phyloP scores from a whole-genome alignment of 345 rosid genomes.

The Linum lewisii region DNA sequence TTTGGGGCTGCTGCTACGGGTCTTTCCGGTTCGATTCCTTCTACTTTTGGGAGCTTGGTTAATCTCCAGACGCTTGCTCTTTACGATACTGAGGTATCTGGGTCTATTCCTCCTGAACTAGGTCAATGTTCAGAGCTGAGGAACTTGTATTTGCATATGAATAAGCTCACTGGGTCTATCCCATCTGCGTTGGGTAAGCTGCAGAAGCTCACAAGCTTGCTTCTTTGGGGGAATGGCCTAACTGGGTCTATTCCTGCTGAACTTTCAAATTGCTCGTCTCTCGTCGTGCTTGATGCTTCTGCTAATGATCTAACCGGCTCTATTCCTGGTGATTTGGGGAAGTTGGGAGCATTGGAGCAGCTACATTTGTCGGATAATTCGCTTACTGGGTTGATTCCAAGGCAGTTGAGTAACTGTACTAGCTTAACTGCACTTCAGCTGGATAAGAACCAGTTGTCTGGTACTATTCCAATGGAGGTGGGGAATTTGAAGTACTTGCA shows the following conservation, averaged over 20 bases:
- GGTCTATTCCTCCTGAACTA: constrained; percentile 72
- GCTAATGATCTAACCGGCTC: constrained; percentile 71
- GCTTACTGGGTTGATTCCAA: constrained; percentile 59
- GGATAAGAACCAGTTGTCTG: constrained; percentile 77
- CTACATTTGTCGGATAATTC: constrained; percentile 90
- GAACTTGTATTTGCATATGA: constrained; percentile 88
- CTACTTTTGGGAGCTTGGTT: constrained; percentile 69
- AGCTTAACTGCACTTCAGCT: constrained; percentile 85
- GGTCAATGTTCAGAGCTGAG: constrained; percentile 68
- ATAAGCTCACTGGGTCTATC: constrained; percentile 81
- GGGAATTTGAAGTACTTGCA: constrained; percentile 68
- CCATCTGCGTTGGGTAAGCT: constrained; percentile 73
- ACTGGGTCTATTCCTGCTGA: constrained; percentile 72
- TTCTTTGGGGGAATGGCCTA: constrained; percentile 76
- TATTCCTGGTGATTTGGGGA: constrained; percentile 76
- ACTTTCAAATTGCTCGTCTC: constrained; percentile 82
- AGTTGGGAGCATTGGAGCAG: constrained; percentile 67
- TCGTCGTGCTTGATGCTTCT: constrained; percentile 84
- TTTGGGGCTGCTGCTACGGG: constrained; percentile 87
- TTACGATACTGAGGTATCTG: constrained; percentile 75
- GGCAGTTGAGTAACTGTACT: constrained; percentile 74
- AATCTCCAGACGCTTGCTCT: constrained; percentile 81
- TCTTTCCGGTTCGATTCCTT: constrained; percentile 75
- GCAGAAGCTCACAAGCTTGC: constrained; percentile 85
- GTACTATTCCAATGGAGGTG: constrained; percentile 63